phyloP scores from a whole-genome alignment of 257 asterid species.

The Henckelia pumila region DNA sequence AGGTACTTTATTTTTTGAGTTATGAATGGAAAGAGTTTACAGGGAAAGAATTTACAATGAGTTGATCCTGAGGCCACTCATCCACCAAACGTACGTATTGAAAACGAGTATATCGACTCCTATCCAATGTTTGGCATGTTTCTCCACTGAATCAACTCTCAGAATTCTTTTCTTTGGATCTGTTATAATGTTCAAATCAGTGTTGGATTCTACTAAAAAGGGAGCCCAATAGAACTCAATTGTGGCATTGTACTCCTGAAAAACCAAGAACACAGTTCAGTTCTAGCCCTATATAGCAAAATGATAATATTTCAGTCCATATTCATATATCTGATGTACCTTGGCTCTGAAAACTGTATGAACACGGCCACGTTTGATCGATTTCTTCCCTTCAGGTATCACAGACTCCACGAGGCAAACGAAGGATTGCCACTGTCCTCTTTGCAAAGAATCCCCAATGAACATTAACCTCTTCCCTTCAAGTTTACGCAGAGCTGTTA shows the following conservation, averaged over 20 bases:
- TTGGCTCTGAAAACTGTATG: slow-evolving; percentile 52
- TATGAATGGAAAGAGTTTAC: neutral
- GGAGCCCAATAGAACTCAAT: slow-evolving; percentile 96
- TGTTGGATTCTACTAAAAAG: slow-evolving; percentile 73
- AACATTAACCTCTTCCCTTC: slow-evolving; percentile 86
- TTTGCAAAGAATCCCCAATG: slow-evolving; percentile 86
- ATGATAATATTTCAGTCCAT: neutral
- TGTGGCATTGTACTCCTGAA: slow-evolving; percentile 70
- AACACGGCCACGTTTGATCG: slow-evolving; percentile 64
- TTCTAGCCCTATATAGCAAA: neutral
- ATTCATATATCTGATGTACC: slow-evolving; percentile 27
- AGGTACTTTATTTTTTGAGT: neutral
- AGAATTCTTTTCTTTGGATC: slow-evolving; percentile 77
- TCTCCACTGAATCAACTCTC: slow-evolving; percentile 78
- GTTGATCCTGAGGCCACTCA: slow-evolving; percentile 73
- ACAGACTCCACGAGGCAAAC: slow-evolving; percentile 77
- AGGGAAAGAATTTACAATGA: slow-evolving; percentile 52
- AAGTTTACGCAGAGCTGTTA: slow-evolving; percentile 55
- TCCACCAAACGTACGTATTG: slow-evolving; percentile 97
- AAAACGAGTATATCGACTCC: slow-evolving; percentile 79
- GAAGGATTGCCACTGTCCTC: slow-evolving; percentile 96
- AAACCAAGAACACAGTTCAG: neutral
- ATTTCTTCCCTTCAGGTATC: slow-evolving; percentile 58
- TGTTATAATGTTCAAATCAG: slow-evolving; percentile 51
- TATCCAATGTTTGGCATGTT: slow-evolving; percentile 77